Conservation (phyloP, 2,329 filamentous ascomycete genomes). For the Acarospora socialis region DNA sequence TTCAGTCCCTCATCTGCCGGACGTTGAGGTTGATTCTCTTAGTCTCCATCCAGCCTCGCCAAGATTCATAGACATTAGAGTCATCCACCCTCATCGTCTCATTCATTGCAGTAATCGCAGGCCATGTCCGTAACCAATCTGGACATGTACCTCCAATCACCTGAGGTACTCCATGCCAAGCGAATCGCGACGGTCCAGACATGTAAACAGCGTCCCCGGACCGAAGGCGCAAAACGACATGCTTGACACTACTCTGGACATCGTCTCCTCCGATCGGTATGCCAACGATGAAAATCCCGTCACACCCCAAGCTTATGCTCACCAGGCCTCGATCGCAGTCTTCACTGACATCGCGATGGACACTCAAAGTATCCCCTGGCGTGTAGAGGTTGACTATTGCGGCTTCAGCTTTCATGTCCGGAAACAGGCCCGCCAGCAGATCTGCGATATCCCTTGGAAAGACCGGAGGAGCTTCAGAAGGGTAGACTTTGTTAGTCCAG, state of each 20-base stretch:
- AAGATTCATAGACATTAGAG: constrained; percentile 41
- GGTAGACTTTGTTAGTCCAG: constrained; percentile 81
- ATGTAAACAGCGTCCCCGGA: constrained; percentile 90
- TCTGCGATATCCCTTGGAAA: constrained; percentile 62
- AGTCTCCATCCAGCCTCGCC: constrained; percentile 74
- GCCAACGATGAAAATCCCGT: constrained; percentile 75
- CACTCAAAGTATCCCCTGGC: constrained; percentile 76
- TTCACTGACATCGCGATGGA: constrained; percentile 91
- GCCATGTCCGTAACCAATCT: constrained; percentile 59
- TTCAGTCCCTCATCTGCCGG: constrained; percentile 60
- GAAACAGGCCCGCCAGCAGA: constrained; percentile 58
- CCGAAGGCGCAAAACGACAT: constrained; percentile 51
- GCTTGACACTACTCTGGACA: constrained; percentile 19
- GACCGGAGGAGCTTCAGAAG: constrained; percentile 46
- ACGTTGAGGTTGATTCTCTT: constrained; percentile 91
- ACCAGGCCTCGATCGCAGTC: constrained; percentile 63
- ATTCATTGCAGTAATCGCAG: constrained; percentile 24
- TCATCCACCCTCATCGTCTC: constrained; percentile 25
- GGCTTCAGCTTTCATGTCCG: constrained; percentile 64
- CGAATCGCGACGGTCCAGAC: constrained; percentile 65
- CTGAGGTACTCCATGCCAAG: constrained; percentile 92
- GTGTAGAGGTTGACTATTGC: constrained; percentile 91
- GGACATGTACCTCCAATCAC: constrained; percentile 71
- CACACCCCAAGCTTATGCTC: constrained; percentile 79
- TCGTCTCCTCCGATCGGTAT: constrained; percentile 25